Percentiles rank a stretch among this genome's conserved stretches.
Evolutionary conservation across 106 monocot species (phyloP).

Genomic region (Dioscorea dumetorum): DNA sequence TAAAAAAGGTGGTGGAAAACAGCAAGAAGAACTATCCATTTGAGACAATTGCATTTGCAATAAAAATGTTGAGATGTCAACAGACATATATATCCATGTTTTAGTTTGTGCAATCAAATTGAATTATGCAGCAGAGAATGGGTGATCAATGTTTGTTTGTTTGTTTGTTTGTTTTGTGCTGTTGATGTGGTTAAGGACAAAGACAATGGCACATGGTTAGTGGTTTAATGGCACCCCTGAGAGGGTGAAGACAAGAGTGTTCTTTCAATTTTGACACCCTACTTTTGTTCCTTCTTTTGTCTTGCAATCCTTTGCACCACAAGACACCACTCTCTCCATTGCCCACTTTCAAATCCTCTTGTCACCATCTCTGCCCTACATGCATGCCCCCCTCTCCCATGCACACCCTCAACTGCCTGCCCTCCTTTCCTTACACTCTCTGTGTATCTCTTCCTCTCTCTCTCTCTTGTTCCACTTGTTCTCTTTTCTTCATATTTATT

Average conservation of each 20-base stretch:
- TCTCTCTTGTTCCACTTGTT: too few relatives aligned
- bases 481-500: too few relatives aligned
- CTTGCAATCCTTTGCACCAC: neutral
- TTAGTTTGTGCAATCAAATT: too few relatives aligned
- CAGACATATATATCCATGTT: too few relatives aligned
- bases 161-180: constrained; percentile 13
- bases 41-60: neutral
- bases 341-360: too few relatives aligned
- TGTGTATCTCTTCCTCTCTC: too few relatives aligned
- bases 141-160: too few relatives aligned
- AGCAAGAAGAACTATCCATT: neutral
- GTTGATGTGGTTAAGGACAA: constrained; percentile 8
- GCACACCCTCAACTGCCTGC: too few relatives aligned
- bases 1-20: neutral
- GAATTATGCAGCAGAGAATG: too few relatives aligned
- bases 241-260: neutral
- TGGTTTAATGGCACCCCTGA: neutral
- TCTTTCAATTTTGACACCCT: neutral
- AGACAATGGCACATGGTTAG: constrained; percentile 23
- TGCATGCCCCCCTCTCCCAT: too few relatives aligned
- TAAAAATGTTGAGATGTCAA: neutral
- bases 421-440: too few relatives aligned
- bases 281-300: constrained; percentile 1
- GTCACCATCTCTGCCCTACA: too few relatives aligned
- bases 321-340: constrained; percentile 1